Percentiles rank a stretch among this genome's conserved stretches.
phyloP scores from a whole-genome alignment of 345 rosid genomes.

The Acer yangbiense region DNA sequence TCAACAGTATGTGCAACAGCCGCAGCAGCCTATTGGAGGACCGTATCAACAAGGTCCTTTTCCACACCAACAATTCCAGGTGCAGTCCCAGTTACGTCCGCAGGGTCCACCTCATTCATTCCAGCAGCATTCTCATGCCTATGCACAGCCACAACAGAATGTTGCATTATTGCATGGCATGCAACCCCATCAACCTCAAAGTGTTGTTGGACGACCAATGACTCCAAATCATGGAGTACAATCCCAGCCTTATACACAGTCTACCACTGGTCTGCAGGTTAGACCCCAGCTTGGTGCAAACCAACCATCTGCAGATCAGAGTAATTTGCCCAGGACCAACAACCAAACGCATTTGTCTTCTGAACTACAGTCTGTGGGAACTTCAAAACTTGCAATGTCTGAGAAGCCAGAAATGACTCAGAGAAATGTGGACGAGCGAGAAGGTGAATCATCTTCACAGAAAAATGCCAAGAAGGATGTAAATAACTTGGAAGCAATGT shows the following conservation, averaged over 20 bases:
- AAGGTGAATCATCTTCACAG: constrained; percentile 30
- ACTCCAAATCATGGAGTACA: constrained; percentile 37
- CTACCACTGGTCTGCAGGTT: constrained; percentile 32
- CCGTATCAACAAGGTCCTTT: constrained; percentile 48
- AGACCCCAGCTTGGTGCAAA: constrained; percentile 38
- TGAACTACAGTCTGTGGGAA: constrained; percentile 32
- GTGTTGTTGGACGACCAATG: constrained; percentile 34
- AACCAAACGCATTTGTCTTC: constrained; percentile 30
- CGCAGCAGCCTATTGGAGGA: constrained; percentile 47
- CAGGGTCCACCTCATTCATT: constrained; percentile 36
- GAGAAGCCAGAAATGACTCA: constrained; percentile 26
- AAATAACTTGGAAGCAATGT: constrained; percentile 21
- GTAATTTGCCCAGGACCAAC: constrained; percentile 26
- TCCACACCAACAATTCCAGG: constrained; percentile 43
- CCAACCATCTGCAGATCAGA: constrained; percentile 37
- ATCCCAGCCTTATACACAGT: constrained; percentile 36
- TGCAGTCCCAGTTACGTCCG: constrained; percentile 47
- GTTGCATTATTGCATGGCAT: constrained; percentile 24
- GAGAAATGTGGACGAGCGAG: constrained; percentile 30
- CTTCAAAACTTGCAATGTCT: constrained; percentile 23
- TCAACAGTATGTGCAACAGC: constrained; percentile 46
- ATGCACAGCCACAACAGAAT: constrained; percentile 49
- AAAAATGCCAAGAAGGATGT: constrained; percentile 32
- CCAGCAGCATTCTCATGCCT: constrained; percentile 35
- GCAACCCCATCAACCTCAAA: constrained; percentile 39